Evolutionary conservation across 768 basidiomycete genomes (phyloP).

Genomic region (Tylopilus plumbeoviolaceoides): DNA sequence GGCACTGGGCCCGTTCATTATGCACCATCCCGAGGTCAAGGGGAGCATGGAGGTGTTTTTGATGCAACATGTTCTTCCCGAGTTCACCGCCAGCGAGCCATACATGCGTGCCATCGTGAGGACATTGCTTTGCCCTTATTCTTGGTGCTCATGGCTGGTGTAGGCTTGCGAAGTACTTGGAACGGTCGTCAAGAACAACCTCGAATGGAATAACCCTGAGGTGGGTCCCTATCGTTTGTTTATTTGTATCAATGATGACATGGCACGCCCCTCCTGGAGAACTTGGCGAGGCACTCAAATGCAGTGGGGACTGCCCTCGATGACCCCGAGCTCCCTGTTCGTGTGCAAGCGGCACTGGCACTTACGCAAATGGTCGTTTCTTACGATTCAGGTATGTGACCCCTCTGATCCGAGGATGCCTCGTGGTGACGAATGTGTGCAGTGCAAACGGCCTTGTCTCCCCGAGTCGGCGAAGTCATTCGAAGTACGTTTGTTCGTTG

Average conservation of each 20-base stretch:
- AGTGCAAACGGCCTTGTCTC: slow-evolving; percentile 69
- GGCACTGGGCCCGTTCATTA: slow-evolving; percentile 71
- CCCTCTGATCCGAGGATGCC: not conserved
- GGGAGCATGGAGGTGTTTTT: slow-evolving; percentile 76
- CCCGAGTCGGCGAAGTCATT: slow-evolving; percentile 82
- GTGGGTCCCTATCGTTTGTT: slow-evolving; percentile 32
- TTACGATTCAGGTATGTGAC: slow-evolving; percentile 55
- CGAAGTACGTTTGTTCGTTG: slow-evolving; percentile 50
- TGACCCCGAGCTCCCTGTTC: slow-evolving; percentile 77
- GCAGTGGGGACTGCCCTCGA: slow-evolving; percentile 66
- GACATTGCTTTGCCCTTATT: not conserved
- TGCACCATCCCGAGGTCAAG: slow-evolving; percentile 80
- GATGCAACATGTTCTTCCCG: slow-evolving; percentile 67
- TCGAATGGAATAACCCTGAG: slow-evolving; percentile 62
- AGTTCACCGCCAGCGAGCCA: slow-evolving; percentile 60
- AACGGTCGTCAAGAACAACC: slow-evolving; percentile 64
- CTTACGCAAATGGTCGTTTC: slow-evolving; percentile 70
- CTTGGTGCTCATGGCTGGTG: not conserved
- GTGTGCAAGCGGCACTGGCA: slow-evolving; percentile 78
- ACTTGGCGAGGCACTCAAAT: slow-evolving; percentile 59
- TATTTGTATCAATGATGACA: not conserved
- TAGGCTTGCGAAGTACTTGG: slow-evolving; percentile 82
- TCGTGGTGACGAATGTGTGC: not conserved
- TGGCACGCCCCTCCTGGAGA: slow-evolving; percentile 34
- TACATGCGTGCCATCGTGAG: slow-evolving; percentile 77